Conservation (phyloP, 176 grass and related monocot species). For the Pontederia crassipes region DNA sequence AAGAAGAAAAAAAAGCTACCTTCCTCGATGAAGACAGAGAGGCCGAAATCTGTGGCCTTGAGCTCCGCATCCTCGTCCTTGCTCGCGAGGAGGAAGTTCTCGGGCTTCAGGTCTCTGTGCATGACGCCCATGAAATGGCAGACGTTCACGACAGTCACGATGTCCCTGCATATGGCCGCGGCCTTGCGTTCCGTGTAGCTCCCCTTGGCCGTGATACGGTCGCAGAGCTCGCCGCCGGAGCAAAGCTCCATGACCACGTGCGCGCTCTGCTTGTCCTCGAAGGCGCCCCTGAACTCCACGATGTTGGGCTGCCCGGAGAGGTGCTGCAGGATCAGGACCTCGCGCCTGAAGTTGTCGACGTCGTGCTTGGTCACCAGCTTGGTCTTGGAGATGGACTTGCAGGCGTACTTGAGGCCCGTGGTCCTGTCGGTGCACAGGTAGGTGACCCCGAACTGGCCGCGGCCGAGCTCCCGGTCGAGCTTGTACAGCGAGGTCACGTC, state of each 20-base stretch:
- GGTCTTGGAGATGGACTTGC: constrained; percentile 28
- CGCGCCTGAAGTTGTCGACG: constrained; percentile 19
- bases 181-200: constrained; percentile 27
- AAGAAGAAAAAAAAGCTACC: background rate
- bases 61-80: constrained; percentile 20
- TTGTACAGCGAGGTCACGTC: constrained; percentile 24
- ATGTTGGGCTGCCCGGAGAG: too few relatives aligned
- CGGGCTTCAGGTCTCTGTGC: too few relatives aligned
- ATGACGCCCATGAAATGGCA: too few relatives aligned
- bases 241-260: too few relatives aligned
- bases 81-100: constrained; percentile 30
- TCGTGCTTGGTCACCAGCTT: constrained; percentile 16
- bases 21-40: constrained; percentile 36
- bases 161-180: constrained; percentile 18
- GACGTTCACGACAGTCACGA: constrained; percentile 27
- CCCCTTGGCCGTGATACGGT: constrained; percentile 27
- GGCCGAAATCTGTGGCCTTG: too few relatives aligned
- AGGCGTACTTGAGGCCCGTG: constrained; percentile 21
- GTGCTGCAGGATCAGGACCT: too few relatives aligned
- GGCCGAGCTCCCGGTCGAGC: too few relatives aligned
- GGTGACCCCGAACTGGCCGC: too few relatives aligned
- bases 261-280: too few relatives aligned
- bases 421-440: constrained; percentile 19
- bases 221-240: constrained; percentile 37
- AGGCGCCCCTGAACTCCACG: too few relatives aligned